Conservation (phyloP, 208 protist genomes). For the Naegleria fowleri region DNA sequence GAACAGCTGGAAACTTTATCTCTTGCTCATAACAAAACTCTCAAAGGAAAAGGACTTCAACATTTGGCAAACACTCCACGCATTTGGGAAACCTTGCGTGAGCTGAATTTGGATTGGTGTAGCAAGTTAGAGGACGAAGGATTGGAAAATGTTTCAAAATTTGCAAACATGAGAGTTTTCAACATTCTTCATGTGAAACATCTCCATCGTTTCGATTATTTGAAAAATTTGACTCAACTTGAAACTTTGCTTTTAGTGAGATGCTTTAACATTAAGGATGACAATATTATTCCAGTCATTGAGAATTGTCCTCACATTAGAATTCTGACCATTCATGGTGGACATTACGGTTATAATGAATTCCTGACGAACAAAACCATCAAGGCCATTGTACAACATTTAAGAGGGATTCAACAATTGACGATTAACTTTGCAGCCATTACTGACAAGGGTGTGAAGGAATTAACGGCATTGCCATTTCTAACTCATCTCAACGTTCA, state of each 20-base stretch:
- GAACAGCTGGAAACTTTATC: neutral
- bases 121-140: neutral
- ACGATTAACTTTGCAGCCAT: neutral
- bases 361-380: neutral
- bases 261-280: neutral
- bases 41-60: neutral
- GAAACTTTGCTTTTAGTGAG: neutral
- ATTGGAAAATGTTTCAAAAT: neutral
- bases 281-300: neutral
- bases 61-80: neutral
- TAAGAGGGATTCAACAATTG: neutral
- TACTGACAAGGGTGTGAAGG: neutral
- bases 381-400: neutral
- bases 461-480: neutral
- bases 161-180: neutral
- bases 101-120: neutral
- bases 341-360: neutral
- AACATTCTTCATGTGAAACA: neutral
- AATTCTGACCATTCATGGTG: neutral
- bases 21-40: neutral
- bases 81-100: neutral
- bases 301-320: neutral
- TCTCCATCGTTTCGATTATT: neutral
- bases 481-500: neutral
- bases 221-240: neutral